phyloP scores from a whole-genome alignment of 2,329 filamentous ascomycete species.

The Trichophyton mentagrophytes region DNA sequence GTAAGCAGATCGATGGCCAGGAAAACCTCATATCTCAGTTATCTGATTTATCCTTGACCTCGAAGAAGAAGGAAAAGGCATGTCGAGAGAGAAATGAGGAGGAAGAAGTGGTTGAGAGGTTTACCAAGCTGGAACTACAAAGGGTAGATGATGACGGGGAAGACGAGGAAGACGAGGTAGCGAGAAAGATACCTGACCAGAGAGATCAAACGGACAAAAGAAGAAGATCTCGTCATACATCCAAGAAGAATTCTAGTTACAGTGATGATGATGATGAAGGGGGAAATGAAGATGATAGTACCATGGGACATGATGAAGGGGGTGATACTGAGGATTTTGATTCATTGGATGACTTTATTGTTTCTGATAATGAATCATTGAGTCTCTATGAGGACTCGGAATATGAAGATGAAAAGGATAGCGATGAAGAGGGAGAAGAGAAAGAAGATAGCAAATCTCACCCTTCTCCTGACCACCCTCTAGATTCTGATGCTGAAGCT shows the following conservation, averaged over 20 bases:
- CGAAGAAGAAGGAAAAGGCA: not conserved
- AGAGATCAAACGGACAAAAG: not conserved
- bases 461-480: conserved; percentile 10
- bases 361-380: conserved; percentile 28
- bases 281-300: not conserved
- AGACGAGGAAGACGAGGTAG: not conserved
- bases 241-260: not conserved
- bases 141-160: not conserved
- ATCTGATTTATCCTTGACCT: not conserved
- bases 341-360: conserved; percentile 31
- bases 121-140: not conserved
- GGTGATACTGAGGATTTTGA: conserved; percentile 22
- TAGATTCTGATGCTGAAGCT: not conserved
- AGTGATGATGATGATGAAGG: not conserved
- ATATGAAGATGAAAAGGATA: not conserved
- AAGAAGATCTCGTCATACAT: not conserved
- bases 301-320: conserved; percentile 11
- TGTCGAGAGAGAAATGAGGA: not conserved
- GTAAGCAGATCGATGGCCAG: not conserved
- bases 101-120: not conserved
- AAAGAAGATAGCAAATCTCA: conserved; percentile 17
- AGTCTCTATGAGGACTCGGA: conserved; percentile 25
- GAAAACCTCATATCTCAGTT: not conserved
- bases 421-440: conserved; percentile 16
- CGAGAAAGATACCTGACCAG: not conserved